Base-by-base conservation (phyloP, 2,329 filamentous ascomycete genomes). In the Thielaviopsis euricoi region DNA sequence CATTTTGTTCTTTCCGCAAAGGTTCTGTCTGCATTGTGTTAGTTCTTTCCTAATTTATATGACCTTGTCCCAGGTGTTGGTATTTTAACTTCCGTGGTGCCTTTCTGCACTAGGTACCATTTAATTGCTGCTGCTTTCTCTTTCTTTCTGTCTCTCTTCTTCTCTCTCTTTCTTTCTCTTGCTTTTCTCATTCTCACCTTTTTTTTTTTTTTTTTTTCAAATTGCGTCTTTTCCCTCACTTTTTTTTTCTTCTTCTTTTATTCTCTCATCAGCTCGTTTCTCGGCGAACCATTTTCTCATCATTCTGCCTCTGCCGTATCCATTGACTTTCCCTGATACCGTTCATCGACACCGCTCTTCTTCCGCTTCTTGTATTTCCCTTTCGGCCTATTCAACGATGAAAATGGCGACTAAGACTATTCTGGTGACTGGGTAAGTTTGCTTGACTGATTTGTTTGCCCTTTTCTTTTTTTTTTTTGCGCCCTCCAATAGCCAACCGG, bases 341-440 rank as follows among this genome's bases (percentile, higher is more conserved):
- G 10, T 43, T 43, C 7, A 17, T 43, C 17, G 13, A n/a, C n/a
- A n/a, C n/a, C n/a, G n/a, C n/a, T 10, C 40, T 40, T 52, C 9
- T 29, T 40, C 37, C 46, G 53, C 33, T 57, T 62, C 60, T 61
- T 61, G 62, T 59, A 48, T 59, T 62, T 60, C 61, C 50, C 49
- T 53, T 57, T 60, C 51, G 15, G 40, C 55, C 52, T 37, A 19
- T 43, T 57, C 61, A 58, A 59, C 60, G 59, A 61, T 62, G 64
- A 75, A 63, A 63, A 94, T 94, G 88, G 73, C 85, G 70, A 79
- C 87, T 65, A 88, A 89, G 75, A 93, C 89, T 62, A 88, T 95
- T 69, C 81, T 96, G 67, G 83, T 96, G 69, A 90, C 90, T 67
- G 90, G 90, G 90, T 95, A 83, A 76, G 83, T 65, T 65, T 61